Evolutionary conservation across 1,139 yeast species (phyloP), one percentile per base, ranked within the genome.

Genomic region (Kazachstania sp.): DNA sequence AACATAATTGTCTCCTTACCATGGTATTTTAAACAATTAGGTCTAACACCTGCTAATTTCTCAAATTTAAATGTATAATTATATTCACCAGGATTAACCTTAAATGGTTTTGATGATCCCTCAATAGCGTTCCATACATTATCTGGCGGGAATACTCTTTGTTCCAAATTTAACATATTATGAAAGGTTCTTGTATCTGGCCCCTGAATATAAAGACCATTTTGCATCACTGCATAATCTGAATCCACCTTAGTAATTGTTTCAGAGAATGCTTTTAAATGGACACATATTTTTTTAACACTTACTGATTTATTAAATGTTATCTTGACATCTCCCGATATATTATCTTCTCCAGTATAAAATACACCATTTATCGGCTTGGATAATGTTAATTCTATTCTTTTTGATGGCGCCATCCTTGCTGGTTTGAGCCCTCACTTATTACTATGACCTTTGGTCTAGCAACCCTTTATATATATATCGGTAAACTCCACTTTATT

Each of bases 111-210:
- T 2, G 55, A 41, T 4, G 53, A 49, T n/a, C 60, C 61, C 36
- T 59, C 58, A 5, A 60, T 36, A 6, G 61, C 63, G 49, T 57
- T 49, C 59, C 61, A 56, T 4, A 61, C 65, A 46, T 60, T 60
- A 44, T 56, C 61, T 2, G 66, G 64, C 3, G 66, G 66, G 40
- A 63, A 61, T 7, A 61, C 56, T 44, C 60, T 50, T 11, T 53
- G 48, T 23, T 53, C 51, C 18, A 53, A 30, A 35, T 51, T 51
- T 4, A 60, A 43, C 13, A 60, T 37, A 6, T 53, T 53, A 47
- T 61, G 64, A 28, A 49, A 52, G 5, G 65, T 54, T 43, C 54
- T 50, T 40, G 53, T 56, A 46, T 58, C 61, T 43, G 53, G 57
- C 11, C 52, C 54, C 1, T 62, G 62, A 19, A 54, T 51, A 49